phyloP scores from a whole-genome alignment of 441 rosid species.

The Populus trichocarpa region DNA sequence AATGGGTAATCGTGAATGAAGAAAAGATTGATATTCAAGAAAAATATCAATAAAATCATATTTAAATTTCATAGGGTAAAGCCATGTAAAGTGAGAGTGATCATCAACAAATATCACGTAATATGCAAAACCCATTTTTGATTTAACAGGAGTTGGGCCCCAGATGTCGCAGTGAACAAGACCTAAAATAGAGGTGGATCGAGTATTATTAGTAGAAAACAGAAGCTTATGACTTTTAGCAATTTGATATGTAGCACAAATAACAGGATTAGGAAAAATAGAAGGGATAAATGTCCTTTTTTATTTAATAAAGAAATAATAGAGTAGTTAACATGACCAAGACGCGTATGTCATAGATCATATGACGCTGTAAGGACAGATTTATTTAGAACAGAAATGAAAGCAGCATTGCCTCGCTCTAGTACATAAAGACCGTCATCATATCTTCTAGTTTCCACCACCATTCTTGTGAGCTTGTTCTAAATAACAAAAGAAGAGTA shows the following conservation, averaged over 20 bases:
- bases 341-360: background rate
- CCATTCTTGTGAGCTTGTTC: background rate
- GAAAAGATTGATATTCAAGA: too few species aligned
- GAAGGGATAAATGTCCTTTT: too few species aligned
- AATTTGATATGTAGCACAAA: background rate
- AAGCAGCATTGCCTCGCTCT: background rate
- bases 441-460: background rate
- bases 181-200: background rate
- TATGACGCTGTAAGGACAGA: too few species aligned
- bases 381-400: background rate
- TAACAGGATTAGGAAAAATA: background rate
- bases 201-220: background rate
- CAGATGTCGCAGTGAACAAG: too few species aligned
- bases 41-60: too few species aligned
- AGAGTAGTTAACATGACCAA: constrained; percentile 14
- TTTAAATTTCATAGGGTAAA: too few species aligned
- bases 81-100: background rate
- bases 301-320: background rate
- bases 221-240: background rate
- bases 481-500: constrained; percentile 14
- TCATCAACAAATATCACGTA: too few species aligned
- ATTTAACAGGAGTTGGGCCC: background rate
- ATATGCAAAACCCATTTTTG: too few species aligned
- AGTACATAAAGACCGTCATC: too few species aligned
- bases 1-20: too few species aligned